phyloP scores from a whole-genome alignment of 2,329 filamentous ascomycete genomes.

The Didymella pomorum region DNA sequence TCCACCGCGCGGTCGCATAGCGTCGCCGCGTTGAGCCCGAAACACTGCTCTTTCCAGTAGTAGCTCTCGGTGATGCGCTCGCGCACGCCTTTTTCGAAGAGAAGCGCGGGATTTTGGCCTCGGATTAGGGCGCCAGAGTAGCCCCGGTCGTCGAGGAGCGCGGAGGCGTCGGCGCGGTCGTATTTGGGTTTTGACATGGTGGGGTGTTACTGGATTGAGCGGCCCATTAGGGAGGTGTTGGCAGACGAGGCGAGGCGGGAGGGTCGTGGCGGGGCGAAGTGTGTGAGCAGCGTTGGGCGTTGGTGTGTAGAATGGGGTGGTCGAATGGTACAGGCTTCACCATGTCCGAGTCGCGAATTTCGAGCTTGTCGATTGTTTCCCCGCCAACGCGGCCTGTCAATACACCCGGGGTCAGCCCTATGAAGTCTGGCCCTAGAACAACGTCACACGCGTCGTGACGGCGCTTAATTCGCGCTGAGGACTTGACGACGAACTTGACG shows the following conservation, averaged over 20 bases:
- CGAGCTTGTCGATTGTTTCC: conserved; percentile 42
- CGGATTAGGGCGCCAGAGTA: conserved; percentile 79
- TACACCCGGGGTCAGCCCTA: conserved; percentile 26
- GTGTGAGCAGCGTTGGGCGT: not conserved
- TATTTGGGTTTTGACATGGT: conserved; percentile 53
- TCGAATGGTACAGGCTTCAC: no score
- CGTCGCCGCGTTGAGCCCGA: conserved; percentile 83
- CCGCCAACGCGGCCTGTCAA: conserved; percentile 24
- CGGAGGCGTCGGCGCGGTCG: conserved; percentile 79
- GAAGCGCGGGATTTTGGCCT: conserved; percentile 91
- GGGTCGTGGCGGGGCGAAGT: not conserved
- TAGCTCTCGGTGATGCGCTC: conserved; percentile 95
- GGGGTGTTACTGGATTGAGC: conserved; percentile 1
- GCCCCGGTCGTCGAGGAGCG: conserved; percentile 88
- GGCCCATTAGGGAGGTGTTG: no score
- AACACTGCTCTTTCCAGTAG: conserved; percentile 99
- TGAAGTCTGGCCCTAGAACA: conserved; percentile 24
- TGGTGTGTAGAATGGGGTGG: not conserved
- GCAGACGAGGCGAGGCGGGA: not conserved
- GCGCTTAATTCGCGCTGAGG: conserved; percentile 24
- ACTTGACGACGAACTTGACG: no score
- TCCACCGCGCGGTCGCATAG: conserved; percentile 89
- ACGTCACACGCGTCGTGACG: conserved; percentile 41
- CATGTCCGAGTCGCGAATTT: conserved; percentile 22
- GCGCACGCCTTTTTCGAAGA: conserved; percentile 93